Base-by-base conservation (phyloP, 495 filamentous ascomycete genomes). In the Glonium stellatum region DNA sequence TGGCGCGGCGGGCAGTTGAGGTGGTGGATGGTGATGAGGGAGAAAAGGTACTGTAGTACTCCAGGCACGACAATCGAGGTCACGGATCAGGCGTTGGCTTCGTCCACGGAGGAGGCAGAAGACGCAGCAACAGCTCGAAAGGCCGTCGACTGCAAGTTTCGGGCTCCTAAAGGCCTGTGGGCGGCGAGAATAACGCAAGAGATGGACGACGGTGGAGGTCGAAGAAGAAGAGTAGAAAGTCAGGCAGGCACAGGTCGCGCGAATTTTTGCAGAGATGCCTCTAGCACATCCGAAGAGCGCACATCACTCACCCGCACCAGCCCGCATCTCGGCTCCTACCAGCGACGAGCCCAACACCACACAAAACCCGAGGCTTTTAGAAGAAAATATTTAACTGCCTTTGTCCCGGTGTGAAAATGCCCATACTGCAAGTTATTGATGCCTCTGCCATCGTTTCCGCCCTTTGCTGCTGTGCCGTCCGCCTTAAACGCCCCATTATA, bases 1-100 rank as follows among this genome's bases (percentile, higher is more conserved):
- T 31, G 25, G 48, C 19, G 48, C 21, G 31, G 48, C 48, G 48
- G 23, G 19, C 25, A 23, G 48, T 23, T 51, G 48, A 51, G 23
- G 25, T 51, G 48, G 48, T 51, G 4, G 4, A 15, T 25, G 19
- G 48, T 51, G 48, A 25, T 51, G 48, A 51, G 18, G 44, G 22
- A 22, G 19, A 51, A 23, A 51, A 27, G 13, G 48, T 22, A 31
- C 18, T 12, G 47, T 21, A 23, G 48, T 51, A 51, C 48, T 51
- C 48, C 48, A 51, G 48, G 48, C 48, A 51, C 48, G 48, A 51
- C 48, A 51, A 51, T 51, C 48, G 48, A 51, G 15, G 48, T 51
- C 48, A 51, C 48, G 48, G 48, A 23, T 51, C 23, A 44, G 39
- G 18, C 48, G 48, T 23, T 51, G 48, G 23, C 13, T 31, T 18